Evolutionary conservation across 768 basidiomycete genomes (phyloP).

Genomic region (Naganishia friedmannii): DNA sequence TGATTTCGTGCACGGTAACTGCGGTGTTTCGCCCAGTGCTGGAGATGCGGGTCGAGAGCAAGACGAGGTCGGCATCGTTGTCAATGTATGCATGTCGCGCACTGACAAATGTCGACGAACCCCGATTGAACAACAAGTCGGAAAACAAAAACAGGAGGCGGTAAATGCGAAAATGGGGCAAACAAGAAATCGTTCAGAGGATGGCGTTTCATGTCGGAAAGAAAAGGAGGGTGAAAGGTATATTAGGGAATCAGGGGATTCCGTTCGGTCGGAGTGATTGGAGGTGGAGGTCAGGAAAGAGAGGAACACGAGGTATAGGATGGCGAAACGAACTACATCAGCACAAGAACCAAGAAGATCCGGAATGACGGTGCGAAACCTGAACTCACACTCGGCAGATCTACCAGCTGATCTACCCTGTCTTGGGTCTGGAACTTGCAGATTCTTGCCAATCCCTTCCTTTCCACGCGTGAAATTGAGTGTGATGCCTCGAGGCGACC

Average conservation of each 20-base stretch:
- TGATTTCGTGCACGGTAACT: neutral
- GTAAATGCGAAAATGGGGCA: neutral
- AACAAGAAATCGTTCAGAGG: slow-evolving; percentile 1
- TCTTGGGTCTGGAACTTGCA: neutral
- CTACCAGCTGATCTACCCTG: neutral
- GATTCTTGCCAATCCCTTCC: neutral
- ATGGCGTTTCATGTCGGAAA: neutral
- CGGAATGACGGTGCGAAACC: neutral
- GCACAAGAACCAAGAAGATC: neutral
- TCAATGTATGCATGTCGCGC: neutral
- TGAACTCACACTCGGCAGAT: neutral
- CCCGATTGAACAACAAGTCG: neutral
- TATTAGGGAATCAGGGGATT: neutral
- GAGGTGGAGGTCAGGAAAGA: neutral
- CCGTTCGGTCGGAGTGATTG: neutral
- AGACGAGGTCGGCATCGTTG: neutral
- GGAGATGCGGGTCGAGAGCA: neutral
- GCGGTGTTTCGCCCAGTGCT: neutral
- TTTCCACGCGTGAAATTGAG: neutral
- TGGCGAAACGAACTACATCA: neutral
- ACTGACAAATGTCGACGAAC: neutral
- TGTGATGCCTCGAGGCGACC: neutral
- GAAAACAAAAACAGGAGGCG: neutral
- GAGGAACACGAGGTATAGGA: neutral
- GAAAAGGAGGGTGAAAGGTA: neutral